phyloP scores from a whole-genome alignment of 2,329 filamentous ascomycete genomes.

The Mollisiaceae sp. region DNA sequence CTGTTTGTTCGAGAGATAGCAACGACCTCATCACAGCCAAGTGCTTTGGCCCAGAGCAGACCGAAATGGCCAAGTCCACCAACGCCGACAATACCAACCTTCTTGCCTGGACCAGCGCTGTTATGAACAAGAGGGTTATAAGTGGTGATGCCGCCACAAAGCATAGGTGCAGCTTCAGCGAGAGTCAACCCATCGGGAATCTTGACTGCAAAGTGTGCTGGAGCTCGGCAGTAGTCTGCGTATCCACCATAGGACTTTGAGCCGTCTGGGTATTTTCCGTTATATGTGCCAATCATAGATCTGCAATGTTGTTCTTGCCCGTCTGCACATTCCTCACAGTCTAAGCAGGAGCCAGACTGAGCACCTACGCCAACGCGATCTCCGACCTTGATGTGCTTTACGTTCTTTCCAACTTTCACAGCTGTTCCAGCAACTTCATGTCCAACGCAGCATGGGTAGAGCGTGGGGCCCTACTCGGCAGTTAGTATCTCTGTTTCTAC shows the following conservation, averaged over 20 bases:
- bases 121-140: constrained; percentile 72
- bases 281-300: constrained; percentile 52
- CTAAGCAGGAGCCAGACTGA: constrained; percentile 53
- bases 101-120: constrained; percentile 71
- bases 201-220: constrained; percentile 63
- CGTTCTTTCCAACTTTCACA: constrained; percentile 50
- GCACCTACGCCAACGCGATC: constrained; percentile 61
- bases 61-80: constrained; percentile 78
- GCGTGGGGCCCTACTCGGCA: constrained; percentile 43
- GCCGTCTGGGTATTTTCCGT: constrained; percentile 41
- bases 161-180: constrained; percentile 66
- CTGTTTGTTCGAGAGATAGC: constrained; percentile 64
- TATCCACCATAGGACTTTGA: constrained; percentile 57
- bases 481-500: background rate
- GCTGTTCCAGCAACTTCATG: constrained; percentile 57
- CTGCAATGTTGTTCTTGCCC: constrained; percentile 36
- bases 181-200: constrained; percentile 59
- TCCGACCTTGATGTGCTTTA: constrained; percentile 53
- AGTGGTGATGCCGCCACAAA: constrained; percentile 79
- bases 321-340: constrained; percentile 56
- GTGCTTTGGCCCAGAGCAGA: constrained; percentile 71
- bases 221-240: constrained; percentile 53
- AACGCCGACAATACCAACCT: constrained; percentile 73
- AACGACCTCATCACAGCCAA: constrained; percentile 70
- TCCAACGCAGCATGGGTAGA: constrained; percentile 50